Conservation (phyloP, 2,329 filamentous ascomycete species). For the Paraphaeosphaeria sporulosa region DNA sequence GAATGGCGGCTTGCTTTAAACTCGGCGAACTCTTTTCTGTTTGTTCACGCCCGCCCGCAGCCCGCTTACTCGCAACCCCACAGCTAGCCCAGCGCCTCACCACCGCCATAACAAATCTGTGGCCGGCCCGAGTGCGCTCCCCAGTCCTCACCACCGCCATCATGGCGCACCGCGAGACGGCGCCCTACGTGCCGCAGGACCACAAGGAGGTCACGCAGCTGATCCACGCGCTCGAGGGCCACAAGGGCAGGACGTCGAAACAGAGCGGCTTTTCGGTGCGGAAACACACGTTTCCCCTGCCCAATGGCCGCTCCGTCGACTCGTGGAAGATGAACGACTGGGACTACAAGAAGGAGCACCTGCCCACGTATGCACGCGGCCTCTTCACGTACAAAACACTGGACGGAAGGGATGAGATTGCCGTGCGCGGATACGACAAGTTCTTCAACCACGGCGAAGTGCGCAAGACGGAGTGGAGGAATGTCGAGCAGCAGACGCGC, state of each 20-base stretch:
- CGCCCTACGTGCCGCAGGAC: slow-evolving; percentile 75
- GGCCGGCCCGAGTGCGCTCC: not conserved
- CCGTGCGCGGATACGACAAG: slow-evolving; percentile 92
- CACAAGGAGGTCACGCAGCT: slow-evolving; percentile 71
- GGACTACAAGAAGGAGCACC: slow-evolving; percentile 88
- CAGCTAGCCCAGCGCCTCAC: slow-evolving; percentile 21
- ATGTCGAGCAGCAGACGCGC: slow-evolving; percentile 76
- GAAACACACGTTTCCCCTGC: slow-evolving; percentile 79
- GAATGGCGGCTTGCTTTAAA: slow-evolving; percentile 27
- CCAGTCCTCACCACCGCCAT: slow-evolving; percentile 23
- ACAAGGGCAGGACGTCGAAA: slow-evolving; percentile 53
- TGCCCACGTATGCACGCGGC: slow-evolving; percentile 92
- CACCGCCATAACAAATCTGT: slow-evolving; percentile 3
- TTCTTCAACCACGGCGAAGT: slow-evolving; percentile 97
- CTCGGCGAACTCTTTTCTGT: slow-evolving; percentile 22
- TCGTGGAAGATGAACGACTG: slow-evolving; percentile 95
- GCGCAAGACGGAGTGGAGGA: slow-evolving; percentile 79
- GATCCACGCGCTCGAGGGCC: slow-evolving; percentile 68
- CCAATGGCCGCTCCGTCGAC: slow-evolving; percentile 73
- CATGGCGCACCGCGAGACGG: slow-evolving; percentile 62
- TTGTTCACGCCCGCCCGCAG: slow-evolving; percentile 15
- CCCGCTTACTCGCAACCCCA: slow-evolving; percentile 23
- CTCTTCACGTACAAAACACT: slow-evolving; percentile 84
- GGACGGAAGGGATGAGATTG: slow-evolving; percentile 76
- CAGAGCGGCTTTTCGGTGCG: slow-evolving; percentile 73